phyloP scores from a whole-genome alignment of 2,329 filamentous ascomycete species.

The Anthostomella pinea region DNA sequence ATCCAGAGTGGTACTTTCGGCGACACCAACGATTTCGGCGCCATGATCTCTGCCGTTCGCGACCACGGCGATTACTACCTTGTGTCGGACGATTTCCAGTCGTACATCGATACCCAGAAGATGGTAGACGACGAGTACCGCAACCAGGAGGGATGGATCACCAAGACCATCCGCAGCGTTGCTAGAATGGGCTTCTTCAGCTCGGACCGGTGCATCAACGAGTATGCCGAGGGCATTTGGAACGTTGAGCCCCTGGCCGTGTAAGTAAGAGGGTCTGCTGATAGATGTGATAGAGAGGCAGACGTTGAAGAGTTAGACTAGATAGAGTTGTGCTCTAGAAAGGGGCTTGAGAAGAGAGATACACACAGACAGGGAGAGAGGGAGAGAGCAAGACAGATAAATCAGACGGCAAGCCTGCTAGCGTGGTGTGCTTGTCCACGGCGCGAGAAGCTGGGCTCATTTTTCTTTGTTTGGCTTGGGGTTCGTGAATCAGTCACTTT shows the following conservation, averaged over 20 bases:
- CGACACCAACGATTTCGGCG: slow-evolving; percentile 72
- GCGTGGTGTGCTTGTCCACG: too few species aligned
- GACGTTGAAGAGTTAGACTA: neutral
- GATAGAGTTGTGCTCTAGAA: too few species aligned
- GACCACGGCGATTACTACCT: slow-evolving; percentile 98
- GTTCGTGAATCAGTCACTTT: neutral
- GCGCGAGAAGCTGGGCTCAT: too few species aligned
- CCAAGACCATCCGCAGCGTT: slow-evolving; percentile 85
- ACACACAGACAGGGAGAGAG: neutral
- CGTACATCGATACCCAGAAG: slow-evolving; percentile 86
- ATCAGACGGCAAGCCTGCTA: too few species aligned
- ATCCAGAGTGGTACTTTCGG: slow-evolving; percentile 84
- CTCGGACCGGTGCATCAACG: slow-evolving; percentile 90
- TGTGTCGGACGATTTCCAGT: slow-evolving; percentile 95
- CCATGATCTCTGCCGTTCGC: slow-evolving; percentile 78
- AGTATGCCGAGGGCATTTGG: slow-evolving; percentile 97
- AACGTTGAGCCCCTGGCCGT: slow-evolving; percentile 78
- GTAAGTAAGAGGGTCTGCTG: slow-evolving; percentile 31
- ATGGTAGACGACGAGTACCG: slow-evolving; percentile 90
- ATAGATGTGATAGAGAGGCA: too few species aligned
- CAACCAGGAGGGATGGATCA: slow-evolving; percentile 89
- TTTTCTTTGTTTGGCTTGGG: neutral
- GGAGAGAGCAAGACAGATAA: too few species aligned
- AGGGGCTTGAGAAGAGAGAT: too few species aligned
- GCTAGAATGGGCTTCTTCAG: slow-evolving; percentile 97